A percentile compares a stretch with the other conserved stretches of the same genome.
Conservation (phyloP, 257 asterid genomes). For the Linaria vulgaris region DNA sequence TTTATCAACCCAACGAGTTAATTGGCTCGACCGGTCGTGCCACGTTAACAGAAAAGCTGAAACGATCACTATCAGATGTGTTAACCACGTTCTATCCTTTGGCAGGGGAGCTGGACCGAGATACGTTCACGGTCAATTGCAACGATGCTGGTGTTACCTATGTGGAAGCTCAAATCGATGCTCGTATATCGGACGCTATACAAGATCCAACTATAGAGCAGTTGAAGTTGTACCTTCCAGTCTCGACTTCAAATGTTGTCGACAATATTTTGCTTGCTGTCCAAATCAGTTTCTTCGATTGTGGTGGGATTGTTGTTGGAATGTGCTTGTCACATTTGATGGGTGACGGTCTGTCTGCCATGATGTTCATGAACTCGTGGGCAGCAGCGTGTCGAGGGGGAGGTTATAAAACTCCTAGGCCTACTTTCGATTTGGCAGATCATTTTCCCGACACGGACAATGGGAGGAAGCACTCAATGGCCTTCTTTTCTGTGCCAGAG, state of each 20-base stretch:
- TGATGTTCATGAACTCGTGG: conserved; percentile 42
- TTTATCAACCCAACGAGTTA: conserved; percentile 28
- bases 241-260: too few species aligned
- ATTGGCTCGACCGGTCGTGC: neutral
- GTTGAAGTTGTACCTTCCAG: conserved; percentile 3
- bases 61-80: conserved; percentile 25
- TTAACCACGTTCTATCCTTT: conserved; percentile 36
- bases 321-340: conserved; percentile 30
- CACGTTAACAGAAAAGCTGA: conserved; percentile 20
- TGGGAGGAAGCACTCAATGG: too few species aligned
- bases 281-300: conserved; percentile 24
- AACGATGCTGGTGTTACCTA: conserved; percentile 32
- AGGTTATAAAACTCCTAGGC: neutral
- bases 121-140: conserved; percentile 21
- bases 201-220: conserved; percentile 17
- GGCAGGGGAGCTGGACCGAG: conserved; percentile 31
- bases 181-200: conserved; percentile 11
- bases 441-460: conserved; percentile 31
- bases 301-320: conserved; percentile 51
- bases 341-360: conserved; percentile 33
- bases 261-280: too few species aligned
- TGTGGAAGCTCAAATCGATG: conserved; percentile 26
- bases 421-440: conserved; percentile 18
- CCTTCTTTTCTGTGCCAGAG: neutral
- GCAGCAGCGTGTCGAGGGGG: conserved; percentile 22